These are phyloP conservation scores for Thymus quinquecostatus DNA, from an alignment of 257 asterid genomes.

Conservation along the genomic window DNA sequence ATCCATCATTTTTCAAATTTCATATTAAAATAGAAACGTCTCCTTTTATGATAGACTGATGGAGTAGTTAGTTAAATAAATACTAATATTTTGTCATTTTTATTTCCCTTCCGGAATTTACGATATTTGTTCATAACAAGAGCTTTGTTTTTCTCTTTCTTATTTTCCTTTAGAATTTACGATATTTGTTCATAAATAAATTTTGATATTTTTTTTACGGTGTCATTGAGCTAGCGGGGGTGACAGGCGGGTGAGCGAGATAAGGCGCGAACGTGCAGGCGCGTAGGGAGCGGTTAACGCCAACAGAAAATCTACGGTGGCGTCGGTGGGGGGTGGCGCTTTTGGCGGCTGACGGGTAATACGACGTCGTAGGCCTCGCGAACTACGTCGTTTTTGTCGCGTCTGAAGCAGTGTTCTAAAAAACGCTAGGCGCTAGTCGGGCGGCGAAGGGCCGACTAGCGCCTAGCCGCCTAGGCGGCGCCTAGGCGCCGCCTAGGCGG, in stretches of 20 bases:
- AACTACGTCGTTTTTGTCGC: slow-evolving; percentile 28
- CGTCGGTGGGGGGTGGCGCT: slow-evolving; percentile 46
- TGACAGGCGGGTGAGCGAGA: slow-evolving; percentile 38
- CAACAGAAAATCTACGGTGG: slow-evolving; percentile 39
- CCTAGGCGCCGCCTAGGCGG: no score
- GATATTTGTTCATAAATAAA: background rate
- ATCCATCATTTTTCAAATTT: no score
- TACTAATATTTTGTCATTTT: background rate
- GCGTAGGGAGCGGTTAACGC: slow-evolving; percentile 43
- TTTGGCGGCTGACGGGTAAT: slow-evolving; percentile 33
- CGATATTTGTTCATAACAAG: background rate
- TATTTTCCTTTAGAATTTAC: background rate
- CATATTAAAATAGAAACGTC: no score
- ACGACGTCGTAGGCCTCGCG: slow-evolving; percentile 30
- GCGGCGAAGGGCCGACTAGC: no score
- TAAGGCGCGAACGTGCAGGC: slow-evolving; percentile 54
- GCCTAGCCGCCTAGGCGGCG: no score
- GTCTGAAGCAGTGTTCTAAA: no score
- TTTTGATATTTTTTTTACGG: no score
- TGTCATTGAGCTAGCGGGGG: background rate
- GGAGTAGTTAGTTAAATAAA: no score
- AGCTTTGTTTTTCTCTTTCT: no score
- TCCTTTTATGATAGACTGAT: no score
- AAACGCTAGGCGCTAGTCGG: no score
- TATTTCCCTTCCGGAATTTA: background rate